Evolutionary conservation across 768 basidiomycete species (phyloP), one percentile per base, ranked within the genome.

Genomic region (Tremella mesenterica): DNA sequence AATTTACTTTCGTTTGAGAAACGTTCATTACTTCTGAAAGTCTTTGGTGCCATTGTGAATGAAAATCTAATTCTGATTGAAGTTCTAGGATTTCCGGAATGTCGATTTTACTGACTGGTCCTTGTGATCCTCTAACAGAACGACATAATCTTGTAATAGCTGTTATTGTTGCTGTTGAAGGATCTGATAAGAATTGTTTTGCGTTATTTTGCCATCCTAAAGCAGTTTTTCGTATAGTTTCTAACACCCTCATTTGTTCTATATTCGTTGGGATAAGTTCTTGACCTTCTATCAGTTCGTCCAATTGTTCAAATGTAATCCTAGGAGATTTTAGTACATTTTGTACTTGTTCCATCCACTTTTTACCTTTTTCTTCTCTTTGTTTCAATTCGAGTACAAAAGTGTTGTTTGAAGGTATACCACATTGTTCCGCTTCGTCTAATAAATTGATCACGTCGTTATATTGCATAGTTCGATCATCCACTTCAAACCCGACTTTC

Each of bases 371-470:
- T 9, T 75, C 76, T 60, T 84, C 79, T 53, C 83, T 79, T n/a
- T 77, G 76, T 57, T 83, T 79, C 31, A 93, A 76, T 63, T 81
- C 74, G 60, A 78, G 75, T 65, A 90, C 77, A 58, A 81, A 80
- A 50, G 79, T 77, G 72, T 89, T 83, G 50, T 85, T 82, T 10
- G 76, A 59, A 2, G 81, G 72, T 31, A 96, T 75, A 45, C 79
- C 81, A 73, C 83, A 87, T 9, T 79, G 76, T 21, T 78, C 79
- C 20, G 86, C 88, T 26, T 88, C 84, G 0, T 78, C 76, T 26
- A 91, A 75, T 36, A 85, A 79, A 48, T 81, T 77, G 18, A 85
- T 81, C 43, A 93, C 82, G 61, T 92, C 88, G 26, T 85, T 83
- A 48, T 90, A 76, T 21, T 84, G 83, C 50, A 86, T 72, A 21